Base-by-base conservation (phyloP, 352 stramenopile species). In the Phytophthora hybrid region DNA sequence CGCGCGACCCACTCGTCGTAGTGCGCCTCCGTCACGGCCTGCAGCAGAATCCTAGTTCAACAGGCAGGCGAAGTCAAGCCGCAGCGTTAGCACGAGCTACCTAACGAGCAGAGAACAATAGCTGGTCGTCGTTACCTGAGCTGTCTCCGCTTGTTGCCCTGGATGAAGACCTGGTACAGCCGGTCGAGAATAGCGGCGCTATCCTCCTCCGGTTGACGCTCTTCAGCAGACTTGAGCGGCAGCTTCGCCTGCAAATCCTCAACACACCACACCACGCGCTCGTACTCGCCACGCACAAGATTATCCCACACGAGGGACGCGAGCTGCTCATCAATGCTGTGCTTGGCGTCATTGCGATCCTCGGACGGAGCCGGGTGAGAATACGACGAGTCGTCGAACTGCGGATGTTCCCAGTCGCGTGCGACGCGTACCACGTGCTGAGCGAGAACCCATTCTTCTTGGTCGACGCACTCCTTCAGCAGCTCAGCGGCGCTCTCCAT, bases 371-470 rank as follows among this genome's bases (percentile, higher is more conserved):
- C 7, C 44, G 61, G 64, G n/a, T 39, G 59, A 14, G 68, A 75
- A 19, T 71, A 60, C 4, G 69, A 66, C 6, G 60, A 63, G 11
- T 81, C 74, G 16, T 70, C 52, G 1, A 65, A 54, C 14, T 67
- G 47, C 1, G 74, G 69, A 19, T 88, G 74, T 32, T 92, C 82
- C 90, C 90, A 96, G 52, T 92, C 87, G n/a, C 90, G 84, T 8
- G 88, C 87, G 9, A 96, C 90, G 13, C 90, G 90, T 3, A 95
- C 87, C 0, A 96, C 85, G 46, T 96, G 88, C 55, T 89, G 80
- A 6, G 88, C 90, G 1, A 96, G 73, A 1, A 76, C 66, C 82
- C 84, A 92, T 59, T 96, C 88, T 31, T 94, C 84, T 32, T 94
- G 85, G 61, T 94, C 88, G 31, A 95, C 71, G 71, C 90, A 95